Conservation (phyloP, 2,329 filamentous ascomycete species). For the Fusarium coicis region DNA sequence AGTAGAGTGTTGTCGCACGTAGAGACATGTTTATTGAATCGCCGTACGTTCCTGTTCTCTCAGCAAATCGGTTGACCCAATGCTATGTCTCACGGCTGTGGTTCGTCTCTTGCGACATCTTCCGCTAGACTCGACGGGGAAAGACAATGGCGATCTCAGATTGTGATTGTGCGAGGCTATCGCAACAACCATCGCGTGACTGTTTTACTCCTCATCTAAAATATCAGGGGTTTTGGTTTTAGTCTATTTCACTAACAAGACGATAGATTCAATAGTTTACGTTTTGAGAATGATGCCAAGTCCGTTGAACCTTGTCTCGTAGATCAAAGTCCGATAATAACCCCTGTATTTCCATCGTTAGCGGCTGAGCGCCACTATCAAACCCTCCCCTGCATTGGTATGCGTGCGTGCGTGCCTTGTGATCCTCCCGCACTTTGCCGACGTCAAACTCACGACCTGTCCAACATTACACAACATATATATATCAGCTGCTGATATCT, state of each 20-base stretch:
- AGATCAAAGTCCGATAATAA: neutral
- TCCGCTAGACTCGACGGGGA: constrained; percentile 8
- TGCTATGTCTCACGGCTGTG: neutral
- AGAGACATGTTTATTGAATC: constrained; percentile 1
- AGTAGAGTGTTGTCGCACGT: constrained; percentile 16
- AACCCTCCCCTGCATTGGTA: constrained; percentile 12
- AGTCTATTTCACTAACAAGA: neutral
- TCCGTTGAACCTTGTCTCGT: neutral
- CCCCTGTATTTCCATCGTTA: constrained; percentile 7
- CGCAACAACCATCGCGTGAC: neutral
- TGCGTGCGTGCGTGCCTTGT: neutral
- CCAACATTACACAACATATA: neutral
- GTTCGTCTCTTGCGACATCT: constrained; percentile 10
- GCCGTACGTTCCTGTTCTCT: neutral
- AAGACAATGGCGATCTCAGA: neutral
- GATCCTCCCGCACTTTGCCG: constrained; percentile 1
- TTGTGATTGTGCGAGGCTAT: neutral
- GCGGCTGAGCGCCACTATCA: constrained; percentile 18
- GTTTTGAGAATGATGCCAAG: neutral
- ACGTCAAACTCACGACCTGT: constrained; percentile 1
- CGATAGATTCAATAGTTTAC: neutral
- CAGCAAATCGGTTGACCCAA: constrained; percentile 16
- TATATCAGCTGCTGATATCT: neutral
- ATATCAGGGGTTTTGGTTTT: neutral
- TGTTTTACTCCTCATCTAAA: neutral